Percentiles rank a stretch among this genome's conserved stretches.
These are phyloP conservation scores for Ophiostoma triangulosporum DNA, from an alignment of 2,329 filamentous ascomycete genomes.

Conservation along the genomic window DNA sequence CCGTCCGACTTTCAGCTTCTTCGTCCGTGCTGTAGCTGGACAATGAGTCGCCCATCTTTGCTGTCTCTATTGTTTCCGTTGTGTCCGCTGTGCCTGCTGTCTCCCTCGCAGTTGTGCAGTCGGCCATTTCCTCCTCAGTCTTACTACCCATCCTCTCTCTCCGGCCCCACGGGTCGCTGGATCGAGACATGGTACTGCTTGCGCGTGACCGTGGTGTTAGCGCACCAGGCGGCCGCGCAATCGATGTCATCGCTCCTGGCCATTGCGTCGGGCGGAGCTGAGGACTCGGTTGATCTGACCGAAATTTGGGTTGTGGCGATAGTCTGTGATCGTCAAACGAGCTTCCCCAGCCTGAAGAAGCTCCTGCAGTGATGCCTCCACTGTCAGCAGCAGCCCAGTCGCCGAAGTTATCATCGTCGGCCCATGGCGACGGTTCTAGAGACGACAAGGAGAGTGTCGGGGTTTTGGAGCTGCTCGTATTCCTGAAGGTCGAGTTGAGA, in stretches of 20 bases:
- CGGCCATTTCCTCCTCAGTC: too few species aligned
- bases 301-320: constrained; percentile 21
- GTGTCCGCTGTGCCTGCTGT: too few species aligned
- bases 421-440: constrained; percentile 26
- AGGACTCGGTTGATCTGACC: constrained; percentile 8
- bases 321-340: constrained; percentile 15
- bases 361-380: neutral
- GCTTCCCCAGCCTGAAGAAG: neutral
- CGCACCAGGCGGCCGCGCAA: constrained; percentile 1
- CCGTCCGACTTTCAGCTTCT: constrained; percentile 9
- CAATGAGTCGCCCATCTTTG: neutral
- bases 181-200: neutral
- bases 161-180: neutral
- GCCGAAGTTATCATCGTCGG: constrained; percentile 25
- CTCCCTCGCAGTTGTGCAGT: too few species aligned
- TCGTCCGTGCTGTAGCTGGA: neutral
- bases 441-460: constrained; percentile 13
- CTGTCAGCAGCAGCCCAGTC: constrained; percentile 23
- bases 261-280: constrained; percentile 25
- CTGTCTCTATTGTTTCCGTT: neutral
- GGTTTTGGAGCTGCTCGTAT: constrained; percentile 16
- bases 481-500: neutral
- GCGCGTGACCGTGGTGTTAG: neutral
- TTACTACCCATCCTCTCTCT: neutral
- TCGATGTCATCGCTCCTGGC: constrained; percentile 16